These are phyloP conservation scores for Lyophyllum shimeji DNA, from an alignment of 768 basidiomycete genomes.

Conservation along the genomic window DNA sequence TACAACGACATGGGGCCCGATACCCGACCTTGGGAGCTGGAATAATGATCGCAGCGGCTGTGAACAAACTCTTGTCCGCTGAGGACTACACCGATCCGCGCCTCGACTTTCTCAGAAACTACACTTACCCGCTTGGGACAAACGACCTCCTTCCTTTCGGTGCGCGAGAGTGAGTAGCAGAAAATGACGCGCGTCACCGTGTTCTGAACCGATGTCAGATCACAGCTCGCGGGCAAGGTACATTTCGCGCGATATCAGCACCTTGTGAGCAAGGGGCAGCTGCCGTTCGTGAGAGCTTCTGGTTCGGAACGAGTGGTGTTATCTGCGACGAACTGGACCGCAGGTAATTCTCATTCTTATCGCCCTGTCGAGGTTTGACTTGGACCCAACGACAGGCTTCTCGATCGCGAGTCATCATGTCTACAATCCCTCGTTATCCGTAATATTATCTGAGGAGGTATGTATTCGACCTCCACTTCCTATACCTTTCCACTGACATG, in stretches of 20 bases:
- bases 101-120: slow-evolving; percentile 59
- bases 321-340: slow-evolving; percentile 71
- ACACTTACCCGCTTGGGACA: slow-evolving; percentile 55
- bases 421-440: slow-evolving; percentile 48
- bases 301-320: slow-evolving; percentile 58
- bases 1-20: slow-evolving; percentile 81
- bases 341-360: slow-evolving; percentile 41
- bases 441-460: slow-evolving; percentile 60
- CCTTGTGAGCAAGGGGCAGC: slow-evolving; percentile 39
- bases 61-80: slow-evolving; percentile 55
- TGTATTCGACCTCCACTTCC: not conserved
- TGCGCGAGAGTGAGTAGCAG: slow-evolving; percentile 58
- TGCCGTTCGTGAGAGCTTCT: slow-evolving; percentile 52
- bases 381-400: slow-evolving; percentile 47
- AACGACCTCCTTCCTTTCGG: slow-evolving; percentile 69
- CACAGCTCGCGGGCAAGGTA: slow-evolving; percentile 46
- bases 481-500: not conserved
- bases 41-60: slow-evolving; percentile 39
- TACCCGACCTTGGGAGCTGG: slow-evolving; percentile 61
- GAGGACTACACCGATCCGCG: slow-evolving; percentile 40
- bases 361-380: not conserved
- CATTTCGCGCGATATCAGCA: slow-evolving; percentile 54
- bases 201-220: slow-evolving; percentile 21
- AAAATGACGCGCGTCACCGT: not conserved
- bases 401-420: slow-evolving; percentile 45